Evolutionary conservation across 192 early-diverging fungal species (phyloP), one percentile per base, ranked within the genome.

Genomic region (Mortierella hygrophila): DNA sequence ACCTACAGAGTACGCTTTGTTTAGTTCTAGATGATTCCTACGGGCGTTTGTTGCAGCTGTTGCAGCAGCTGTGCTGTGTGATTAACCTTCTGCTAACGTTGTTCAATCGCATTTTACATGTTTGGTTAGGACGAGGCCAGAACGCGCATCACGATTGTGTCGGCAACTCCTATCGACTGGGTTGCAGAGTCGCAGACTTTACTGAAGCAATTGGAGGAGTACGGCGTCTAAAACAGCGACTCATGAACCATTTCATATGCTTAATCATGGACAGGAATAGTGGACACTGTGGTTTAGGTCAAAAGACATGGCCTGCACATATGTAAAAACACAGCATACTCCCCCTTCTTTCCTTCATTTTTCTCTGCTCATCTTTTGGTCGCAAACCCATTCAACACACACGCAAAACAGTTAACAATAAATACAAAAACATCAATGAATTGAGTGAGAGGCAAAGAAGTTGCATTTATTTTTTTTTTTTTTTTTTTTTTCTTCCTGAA

Each of bases 1-100:
- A 93, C 81, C 37, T 99, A 93, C 79, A 94, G 97, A 76, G 96
- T 93, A 89, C 82, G 87, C 75, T 2, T 49, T 52, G 35, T 32
- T 40, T 20, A 2, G 38, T 52, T 55, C 11, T 68, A 0, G 26
- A 41, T 6, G 13, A 37, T 63, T 8, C 26, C 57, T 11, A 60
- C 69, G 32, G 13, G 4, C 49, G 18, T 3, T 52, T 52, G 18
- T 20, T 13, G 4, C 49, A 5, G 15, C 18, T 52, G 18, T 20
- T 20, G 47, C 16, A 20, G 5, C 47, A 1, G 18, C 81, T 68
- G 69, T 57, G 29, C 8, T 46, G 26, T 47, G 3, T 32, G 15
- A 73, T 32, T 49, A 10, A 23, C 18, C 5, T 70, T 41, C 35
- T 7, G 16, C 38, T 49, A 26, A 52, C 54, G 6, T 70, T 60